Evolutionary conservation across 768 basidiomycete genomes (phyloP).

Genomic region (Lyophyllum shimeji): DNA sequence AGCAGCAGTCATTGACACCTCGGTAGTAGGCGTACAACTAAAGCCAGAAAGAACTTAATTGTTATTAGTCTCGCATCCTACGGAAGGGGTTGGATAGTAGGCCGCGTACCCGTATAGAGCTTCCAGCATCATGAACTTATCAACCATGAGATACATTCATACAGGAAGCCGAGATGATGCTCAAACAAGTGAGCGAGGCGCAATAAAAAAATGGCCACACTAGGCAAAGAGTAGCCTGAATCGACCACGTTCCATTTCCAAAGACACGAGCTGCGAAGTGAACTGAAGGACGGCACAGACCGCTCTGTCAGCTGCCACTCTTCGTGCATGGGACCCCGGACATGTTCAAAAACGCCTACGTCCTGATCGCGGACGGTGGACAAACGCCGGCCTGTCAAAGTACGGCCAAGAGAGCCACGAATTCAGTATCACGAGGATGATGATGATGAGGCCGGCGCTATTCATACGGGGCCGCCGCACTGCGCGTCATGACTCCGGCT

Average conservation of each 20-base stretch:
- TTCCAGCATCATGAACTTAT: no score
- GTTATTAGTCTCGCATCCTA: no score
- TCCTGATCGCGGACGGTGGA: slow-evolving; percentile 22
- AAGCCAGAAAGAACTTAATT: no score
- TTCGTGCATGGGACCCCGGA: slow-evolving; percentile 17
- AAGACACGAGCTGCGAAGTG: slow-evolving; percentile 60
- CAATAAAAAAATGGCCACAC: slow-evolving; percentile 26
- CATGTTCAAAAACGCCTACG: background rate
- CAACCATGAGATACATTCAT: no score
- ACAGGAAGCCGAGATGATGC: background rate
- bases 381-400: slow-evolving; percentile 36
- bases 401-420: no score
- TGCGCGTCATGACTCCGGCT: background rate
- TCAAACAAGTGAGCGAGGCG: slow-evolving; percentile 27
- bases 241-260: slow-evolving; percentile 54
- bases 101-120: no score
- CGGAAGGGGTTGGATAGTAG: no score
- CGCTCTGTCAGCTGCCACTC: slow-evolving; percentile 7
- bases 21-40: no score
- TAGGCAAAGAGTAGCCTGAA: slow-evolving; percentile 66
- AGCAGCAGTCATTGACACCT: no score
- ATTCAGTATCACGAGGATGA: no score
- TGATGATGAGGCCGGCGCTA: background rate
- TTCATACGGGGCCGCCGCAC: background rate
- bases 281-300: slow-evolving; percentile 51